Base-by-base conservation (phyloP, 202 grass and related monocot genomes). In the Cymbopogon flexuosus region DNA sequence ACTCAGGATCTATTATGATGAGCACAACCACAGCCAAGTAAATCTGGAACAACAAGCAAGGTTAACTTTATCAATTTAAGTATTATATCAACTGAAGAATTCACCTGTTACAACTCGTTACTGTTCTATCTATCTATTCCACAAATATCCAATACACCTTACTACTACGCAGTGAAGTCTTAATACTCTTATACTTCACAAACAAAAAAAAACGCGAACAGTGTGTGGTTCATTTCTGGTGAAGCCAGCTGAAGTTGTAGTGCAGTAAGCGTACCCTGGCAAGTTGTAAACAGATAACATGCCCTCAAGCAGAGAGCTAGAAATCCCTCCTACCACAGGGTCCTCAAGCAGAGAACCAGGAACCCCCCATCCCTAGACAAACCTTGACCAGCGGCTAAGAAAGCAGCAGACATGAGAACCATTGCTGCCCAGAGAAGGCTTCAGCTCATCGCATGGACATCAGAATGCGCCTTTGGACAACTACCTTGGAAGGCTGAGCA, bases 391-490 rank as follows among this genome's bases (percentile, higher is more conserved):
- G 63, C 62, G 13, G 56, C 81, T 76, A 87, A 80, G 76, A 80
- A 76, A 84, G 81, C 76, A 67, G 72, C 76, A 66, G 51, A 56
- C n/a, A 56, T 10, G 43, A 64, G 76, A 72, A 72, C 30, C 19
- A 39, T 47, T 30, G 19, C 45, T 59, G 63, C 22, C n/a, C 35
- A 58, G n/a, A n/a, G n/a, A n/a, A n/a, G n/a, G n/a, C n/a, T n/a
- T 39, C 7, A 39, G 37, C 70, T 88, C 79, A 92, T 78, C 93
- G 80, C 90, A 96, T 86, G 56, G 87, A 92, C 90, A 96, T 88
- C 77, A 92, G 84, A 54, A 65, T 83, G 68, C 85, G 84, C 77
- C 75, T 83, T 65, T 88, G 89, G 52, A 12, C 63, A 16, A 69
- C 41, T 40, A 60, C 73, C 83, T 89, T 90, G 34, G 72, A 82